phyloP scores from a whole-genome alignment of 148 eudicot genomes.

The Arbutus unedo region DNA sequence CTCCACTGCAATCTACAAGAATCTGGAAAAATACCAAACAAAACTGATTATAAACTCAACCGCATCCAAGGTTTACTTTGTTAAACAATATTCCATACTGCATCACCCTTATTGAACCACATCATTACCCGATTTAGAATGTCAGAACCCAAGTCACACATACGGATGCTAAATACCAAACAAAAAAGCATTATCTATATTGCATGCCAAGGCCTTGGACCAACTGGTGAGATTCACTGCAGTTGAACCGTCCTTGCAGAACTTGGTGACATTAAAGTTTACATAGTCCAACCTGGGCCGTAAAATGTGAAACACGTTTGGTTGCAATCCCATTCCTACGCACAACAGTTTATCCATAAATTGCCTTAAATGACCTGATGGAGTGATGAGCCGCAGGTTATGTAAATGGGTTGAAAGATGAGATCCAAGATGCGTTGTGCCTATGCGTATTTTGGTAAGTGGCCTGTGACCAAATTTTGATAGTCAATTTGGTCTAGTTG shows the following conservation, averaged over 20 bases:
- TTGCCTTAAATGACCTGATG: too few relatives aligned
- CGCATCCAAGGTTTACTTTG: neutral
- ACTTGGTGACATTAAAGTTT: neutral
- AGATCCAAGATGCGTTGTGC: too few relatives aligned
- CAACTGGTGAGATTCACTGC: neutral
- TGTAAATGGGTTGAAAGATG: too few relatives aligned
- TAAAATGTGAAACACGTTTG: too few relatives aligned
- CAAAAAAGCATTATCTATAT: neutral
- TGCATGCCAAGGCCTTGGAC: neutral
- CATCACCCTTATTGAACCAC: neutral
- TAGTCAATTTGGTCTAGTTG: too few relatives aligned
- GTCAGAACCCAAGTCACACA: neutral
- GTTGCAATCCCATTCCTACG: too few relatives aligned
- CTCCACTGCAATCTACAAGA: constrained; percentile 95
- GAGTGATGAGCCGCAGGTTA: too few relatives aligned
- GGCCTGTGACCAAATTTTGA: too few relatives aligned
- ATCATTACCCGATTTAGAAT: neutral
- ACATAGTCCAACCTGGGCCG: neutral
- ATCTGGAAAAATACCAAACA: constrained; percentile 36
- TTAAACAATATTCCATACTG: neutral
- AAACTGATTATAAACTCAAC: neutral
- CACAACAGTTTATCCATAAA: too few relatives aligned
- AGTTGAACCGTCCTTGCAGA: neutral
- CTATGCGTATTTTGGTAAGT: too few relatives aligned
- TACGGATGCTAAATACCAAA: neutral